A percentile compares a stretch with the other conserved stretches of the same genome.
Evolutionary conservation across 192 early-diverging fungal species (phyloP).

Genomic region (Podila epicladia): DNA sequence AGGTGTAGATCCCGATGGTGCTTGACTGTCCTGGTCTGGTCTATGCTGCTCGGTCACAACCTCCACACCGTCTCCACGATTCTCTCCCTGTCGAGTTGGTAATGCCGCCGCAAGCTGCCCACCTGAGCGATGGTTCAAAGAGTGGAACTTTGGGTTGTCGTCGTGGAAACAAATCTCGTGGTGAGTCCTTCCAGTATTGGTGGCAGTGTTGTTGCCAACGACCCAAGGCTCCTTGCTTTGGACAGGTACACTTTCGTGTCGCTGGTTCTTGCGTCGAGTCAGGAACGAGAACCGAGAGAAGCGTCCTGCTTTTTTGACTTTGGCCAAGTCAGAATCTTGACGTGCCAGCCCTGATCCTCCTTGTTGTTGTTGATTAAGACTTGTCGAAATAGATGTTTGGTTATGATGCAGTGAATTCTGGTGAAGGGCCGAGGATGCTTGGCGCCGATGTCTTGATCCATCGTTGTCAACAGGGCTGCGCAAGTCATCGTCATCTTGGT

Average conservation of each 20-base stretch:
- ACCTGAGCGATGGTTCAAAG: constrained; percentile 5
- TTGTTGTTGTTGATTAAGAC: constrained; percentile 6
- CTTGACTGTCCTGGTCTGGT: not conserved
- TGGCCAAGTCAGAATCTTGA: constrained; percentile 10
- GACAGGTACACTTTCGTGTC: constrained; percentile 32
- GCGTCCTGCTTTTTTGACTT: constrained; percentile 31
- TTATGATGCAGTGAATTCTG: not conserved
- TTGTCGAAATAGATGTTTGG: not conserved
- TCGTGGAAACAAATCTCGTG: not conserved
- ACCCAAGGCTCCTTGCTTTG: not conserved
- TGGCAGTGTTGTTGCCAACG: not conserved
- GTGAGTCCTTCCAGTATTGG: not conserved
- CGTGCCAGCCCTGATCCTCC: not conserved
- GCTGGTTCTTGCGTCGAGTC: constrained; percentile 38
- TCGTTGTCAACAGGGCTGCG: not conserved
- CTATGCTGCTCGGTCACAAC: not conserved
- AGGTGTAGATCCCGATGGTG: not conserved
- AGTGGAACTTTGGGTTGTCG: not conserved
- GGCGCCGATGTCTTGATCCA: constrained; percentile 25
- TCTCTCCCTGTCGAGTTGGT: not conserved
- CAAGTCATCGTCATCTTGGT: constrained; percentile 16
- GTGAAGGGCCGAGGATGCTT: constrained; percentile 4
- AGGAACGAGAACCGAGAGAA: constrained; percentile 48
- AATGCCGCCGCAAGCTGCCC: constrained; percentile 2
- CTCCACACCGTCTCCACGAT: not conserved